phyloP scores from a whole-genome alignment of 176 grass and related monocot species.

The Hsuehochloa calcarea region DNA sequence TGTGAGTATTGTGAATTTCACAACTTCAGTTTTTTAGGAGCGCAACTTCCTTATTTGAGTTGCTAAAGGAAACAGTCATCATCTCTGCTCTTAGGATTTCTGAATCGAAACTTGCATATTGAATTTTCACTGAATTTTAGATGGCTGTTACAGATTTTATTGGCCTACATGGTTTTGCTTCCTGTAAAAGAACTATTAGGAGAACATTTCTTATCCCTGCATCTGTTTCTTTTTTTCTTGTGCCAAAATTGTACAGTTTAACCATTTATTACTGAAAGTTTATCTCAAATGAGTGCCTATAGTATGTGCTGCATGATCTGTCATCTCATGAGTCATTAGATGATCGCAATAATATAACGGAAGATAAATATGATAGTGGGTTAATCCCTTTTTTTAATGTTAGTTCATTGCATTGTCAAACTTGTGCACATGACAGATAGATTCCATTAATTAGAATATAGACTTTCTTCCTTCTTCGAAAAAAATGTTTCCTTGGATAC shows the following conservation, averaged over 20 bases:
- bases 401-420: conserved; percentile 21
- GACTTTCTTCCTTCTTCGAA: conserved; percentile 19
- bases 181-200: neutral
- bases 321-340: neutral
- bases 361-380: neutral
- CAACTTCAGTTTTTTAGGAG: neutral
- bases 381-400: conserved; percentile 28
- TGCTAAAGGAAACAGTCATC: neutral
- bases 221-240: neutral
- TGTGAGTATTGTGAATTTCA: neutral
- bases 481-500: conserved; percentile 29
- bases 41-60: neutral
- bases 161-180: neutral
- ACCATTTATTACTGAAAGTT: neutral
- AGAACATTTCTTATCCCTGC: neutral
- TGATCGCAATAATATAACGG: neutral
- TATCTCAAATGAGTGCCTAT: neutral
- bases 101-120: neutral
- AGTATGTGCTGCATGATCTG: neutral
- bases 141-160: neutral
- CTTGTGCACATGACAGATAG: conserved; percentile 34
- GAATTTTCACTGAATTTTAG: neutral
- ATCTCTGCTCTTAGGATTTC: neutral
- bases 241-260: neutral
- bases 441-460: conserved; percentile 31